Percentiles rank a stretch among this genome's conserved stretches.
phyloP scores from a whole-genome alignment of 257 asterid genomes.

The Solanum arcanum region DNA sequence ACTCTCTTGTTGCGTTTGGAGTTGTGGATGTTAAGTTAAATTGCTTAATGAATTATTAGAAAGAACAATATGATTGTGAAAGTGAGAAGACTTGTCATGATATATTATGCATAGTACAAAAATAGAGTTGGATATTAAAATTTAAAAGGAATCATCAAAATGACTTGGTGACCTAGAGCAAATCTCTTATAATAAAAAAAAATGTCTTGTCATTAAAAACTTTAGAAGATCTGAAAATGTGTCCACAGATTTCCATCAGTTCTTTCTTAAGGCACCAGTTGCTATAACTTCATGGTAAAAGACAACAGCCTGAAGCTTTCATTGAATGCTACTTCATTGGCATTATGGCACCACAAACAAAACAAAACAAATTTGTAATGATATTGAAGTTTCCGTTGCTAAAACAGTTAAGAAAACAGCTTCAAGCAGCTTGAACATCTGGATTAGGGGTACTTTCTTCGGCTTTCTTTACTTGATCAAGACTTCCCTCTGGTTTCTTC shows the following conservation, averaged over 20 bases:
- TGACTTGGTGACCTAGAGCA: not conserved
- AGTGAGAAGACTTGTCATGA: not conserved
- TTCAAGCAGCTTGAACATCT: constrained; percentile 37
- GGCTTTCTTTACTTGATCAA: constrained; percentile 8
- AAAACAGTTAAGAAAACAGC: not conserved
- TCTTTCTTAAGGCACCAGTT: not conserved
- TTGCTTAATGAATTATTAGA: not conserved
- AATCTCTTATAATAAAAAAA: not conserved
- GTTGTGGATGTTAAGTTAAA: not conserved
- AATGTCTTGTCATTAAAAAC: not conserved
- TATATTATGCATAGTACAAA: not conserved
- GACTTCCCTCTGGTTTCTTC: constrained; percentile 19
- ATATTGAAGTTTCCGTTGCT: not conserved
- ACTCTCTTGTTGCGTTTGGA: not conserved
- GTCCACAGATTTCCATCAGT: not conserved
- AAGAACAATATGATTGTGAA: not conserved
- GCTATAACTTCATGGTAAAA: not conserved
- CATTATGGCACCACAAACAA: not conserved
- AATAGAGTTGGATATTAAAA: not conserved
- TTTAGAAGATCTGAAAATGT: not conserved
- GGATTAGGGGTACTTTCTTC: constrained; percentile 25
- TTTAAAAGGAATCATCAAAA: not conserved
- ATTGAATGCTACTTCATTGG: not conserved
- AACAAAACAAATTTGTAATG: not conserved
- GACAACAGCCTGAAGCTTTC: not conserved